Evolutionary conservation across 164 flowering plant genomes (phyloP).

Genomic region (Vitis rupestris): DNA sequence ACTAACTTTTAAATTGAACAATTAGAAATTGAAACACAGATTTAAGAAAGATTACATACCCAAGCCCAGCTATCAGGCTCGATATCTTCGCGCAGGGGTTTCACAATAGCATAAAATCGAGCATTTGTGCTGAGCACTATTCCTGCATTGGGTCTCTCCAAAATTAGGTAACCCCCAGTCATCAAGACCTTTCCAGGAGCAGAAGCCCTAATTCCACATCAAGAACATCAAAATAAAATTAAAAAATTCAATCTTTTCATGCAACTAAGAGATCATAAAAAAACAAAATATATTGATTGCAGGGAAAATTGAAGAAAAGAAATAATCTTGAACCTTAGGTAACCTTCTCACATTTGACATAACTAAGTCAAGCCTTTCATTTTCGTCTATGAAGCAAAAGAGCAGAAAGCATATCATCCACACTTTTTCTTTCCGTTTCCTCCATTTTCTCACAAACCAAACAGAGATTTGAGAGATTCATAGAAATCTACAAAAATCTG

Average conservation of each 20-base stretch:
- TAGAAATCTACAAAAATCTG: too few relatives aligned
- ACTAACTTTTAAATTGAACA: not conserved
- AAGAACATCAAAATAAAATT: slow-evolving; percentile 3
- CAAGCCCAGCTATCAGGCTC: slow-evolving; percentile 77
- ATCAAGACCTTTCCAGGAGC: slow-evolving; percentile 99
- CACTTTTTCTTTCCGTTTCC: too few relatives aligned
- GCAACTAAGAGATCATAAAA: not conserved
- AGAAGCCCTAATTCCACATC: slow-evolving; percentile 64
- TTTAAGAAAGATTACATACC: slow-evolving; percentile 40
- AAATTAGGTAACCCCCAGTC: slow-evolving; percentile 90
- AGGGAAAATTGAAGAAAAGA: too few relatives aligned
- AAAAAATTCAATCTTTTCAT: not conserved
- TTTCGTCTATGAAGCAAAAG: too few relatives aligned
- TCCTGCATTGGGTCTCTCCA: slow-evolving; percentile 97
- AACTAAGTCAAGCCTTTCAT: too few relatives aligned
- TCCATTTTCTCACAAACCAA: too few relatives aligned
- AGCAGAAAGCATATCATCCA: too few relatives aligned
- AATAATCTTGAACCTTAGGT: too few relatives aligned
- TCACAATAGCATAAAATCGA: slow-evolving; percentile 87
- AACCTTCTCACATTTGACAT: too few relatives aligned
- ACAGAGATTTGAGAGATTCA: too few relatives aligned
- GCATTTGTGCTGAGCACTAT: slow-evolving; percentile 85
- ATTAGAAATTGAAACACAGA: not conserved
- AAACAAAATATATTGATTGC: too few relatives aligned
- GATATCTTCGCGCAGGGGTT: slow-evolving; percentile 59